Percentiles rank a stretch among this genome's conserved stretches.
Conservation (phyloP, 371 early-diverging fungal species). For the Batkoa obscura region DNA sequence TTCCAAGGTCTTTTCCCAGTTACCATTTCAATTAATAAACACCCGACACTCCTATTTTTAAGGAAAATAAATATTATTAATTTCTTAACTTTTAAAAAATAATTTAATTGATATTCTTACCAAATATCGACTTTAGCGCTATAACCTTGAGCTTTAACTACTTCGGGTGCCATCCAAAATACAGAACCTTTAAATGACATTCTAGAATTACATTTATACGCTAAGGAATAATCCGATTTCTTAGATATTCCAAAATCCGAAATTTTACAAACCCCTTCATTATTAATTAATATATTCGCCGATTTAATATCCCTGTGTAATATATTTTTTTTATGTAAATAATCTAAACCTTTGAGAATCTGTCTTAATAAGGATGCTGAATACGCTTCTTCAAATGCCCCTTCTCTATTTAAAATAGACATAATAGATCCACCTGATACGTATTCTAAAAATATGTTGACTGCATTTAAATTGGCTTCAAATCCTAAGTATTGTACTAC, state of each 20-base stretch:
- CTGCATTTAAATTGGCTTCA: slow-evolving; percentile 30
- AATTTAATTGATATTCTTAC: too few relatives aligned
- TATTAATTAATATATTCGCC: slow-evolving; percentile 75
- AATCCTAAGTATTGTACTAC: slow-evolving; percentile 64
- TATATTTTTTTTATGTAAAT: slow-evolving; percentile 76
- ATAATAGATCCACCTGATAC: slow-evolving; percentile 68
- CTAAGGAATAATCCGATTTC: slow-evolving; percentile 15
- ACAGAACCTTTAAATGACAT: slow-evolving; percentile 36
- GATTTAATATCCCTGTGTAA: slow-evolving; percentile 94
- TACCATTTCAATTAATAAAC: slow-evolving; percentile 75
- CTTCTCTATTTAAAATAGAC: slow-evolving; percentile 41
- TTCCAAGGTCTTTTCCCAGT: slow-evolving; percentile 79
- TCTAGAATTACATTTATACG: slow-evolving; percentile 13
- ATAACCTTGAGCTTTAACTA: slow-evolving; percentile 56
- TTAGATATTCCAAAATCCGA: slow-evolving; percentile 96
- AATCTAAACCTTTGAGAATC: slow-evolving; percentile 65
- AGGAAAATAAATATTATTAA: neutral
- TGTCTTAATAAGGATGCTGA: slow-evolving; percentile 71
- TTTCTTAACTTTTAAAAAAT: neutral
- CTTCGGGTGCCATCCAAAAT: slow-evolving; percentile 91
- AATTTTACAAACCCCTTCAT: slow-evolving; percentile 79
- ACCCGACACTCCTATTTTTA: slow-evolving; percentile 41
- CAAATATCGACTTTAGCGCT: slow-evolving; percentile 61
- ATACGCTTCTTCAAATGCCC: slow-evolving; percentile 48
- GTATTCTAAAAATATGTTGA: slow-evolving; percentile 85